Percentiles rank a stretch among this genome's conserved stretches.
These are phyloP conservation scores for Stachybotrys echinatus DNA, from an alignment of 2,329 filamentous ascomycete species.

Conservation along the genomic window DNA sequence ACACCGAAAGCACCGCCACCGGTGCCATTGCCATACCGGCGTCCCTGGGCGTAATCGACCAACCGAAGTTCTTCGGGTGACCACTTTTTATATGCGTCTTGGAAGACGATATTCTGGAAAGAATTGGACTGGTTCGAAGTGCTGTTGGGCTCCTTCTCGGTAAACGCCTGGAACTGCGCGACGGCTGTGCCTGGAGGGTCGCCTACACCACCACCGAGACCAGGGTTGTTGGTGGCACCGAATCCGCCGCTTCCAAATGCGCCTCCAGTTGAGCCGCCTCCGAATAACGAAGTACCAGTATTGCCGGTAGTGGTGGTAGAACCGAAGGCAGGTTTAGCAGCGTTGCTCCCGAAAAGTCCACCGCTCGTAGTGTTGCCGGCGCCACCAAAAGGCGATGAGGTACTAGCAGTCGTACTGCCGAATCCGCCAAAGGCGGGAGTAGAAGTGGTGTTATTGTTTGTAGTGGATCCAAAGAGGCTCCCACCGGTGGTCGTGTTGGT, in stretches of 20 bases:
- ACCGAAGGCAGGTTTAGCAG: slow-evolving; percentile 45
- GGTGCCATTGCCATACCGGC: slow-evolving; percentile 75
- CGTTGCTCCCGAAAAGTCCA: slow-evolving; percentile 45
- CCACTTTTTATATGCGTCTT: slow-evolving; percentile 79
- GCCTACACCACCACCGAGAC: slow-evolving; percentile 44
- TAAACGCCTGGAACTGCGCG: slow-evolving; percentile 61
- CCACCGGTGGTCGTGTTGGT: slow-evolving; percentile 31
- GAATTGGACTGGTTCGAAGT: slow-evolving; percentile 44
- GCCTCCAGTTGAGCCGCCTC: slow-evolving; percentile 30
- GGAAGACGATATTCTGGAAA: slow-evolving; percentile 76
- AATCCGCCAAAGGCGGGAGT: slow-evolving; percentile 35
- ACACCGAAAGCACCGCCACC: slow-evolving; percentile 83
- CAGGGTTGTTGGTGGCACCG: slow-evolving; percentile 39
- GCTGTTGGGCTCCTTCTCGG: slow-evolving; percentile 67
- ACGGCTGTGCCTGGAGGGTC: slow-evolving; percentile 65
- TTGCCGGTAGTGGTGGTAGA: slow-evolving; percentile 29
- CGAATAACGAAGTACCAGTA: slow-evolving; percentile 36
- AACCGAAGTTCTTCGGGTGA: slow-evolving; percentile 81
- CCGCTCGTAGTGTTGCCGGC: slow-evolving; percentile 27
- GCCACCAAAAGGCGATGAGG: slow-evolving; percentile 34
- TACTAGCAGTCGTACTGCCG: slow-evolving; percentile 24
- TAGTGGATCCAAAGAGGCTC: slow-evolving; percentile 39
- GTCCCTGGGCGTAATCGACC: slow-evolving; percentile 83
- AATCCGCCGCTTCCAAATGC: slow-evolving; percentile 27
- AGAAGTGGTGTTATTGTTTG: slow-evolving; percentile 30